Base-by-base conservation (phyloP, 495 filamentous ascomycete genomes). In the Hypoxylon subgilvum region DNA sequence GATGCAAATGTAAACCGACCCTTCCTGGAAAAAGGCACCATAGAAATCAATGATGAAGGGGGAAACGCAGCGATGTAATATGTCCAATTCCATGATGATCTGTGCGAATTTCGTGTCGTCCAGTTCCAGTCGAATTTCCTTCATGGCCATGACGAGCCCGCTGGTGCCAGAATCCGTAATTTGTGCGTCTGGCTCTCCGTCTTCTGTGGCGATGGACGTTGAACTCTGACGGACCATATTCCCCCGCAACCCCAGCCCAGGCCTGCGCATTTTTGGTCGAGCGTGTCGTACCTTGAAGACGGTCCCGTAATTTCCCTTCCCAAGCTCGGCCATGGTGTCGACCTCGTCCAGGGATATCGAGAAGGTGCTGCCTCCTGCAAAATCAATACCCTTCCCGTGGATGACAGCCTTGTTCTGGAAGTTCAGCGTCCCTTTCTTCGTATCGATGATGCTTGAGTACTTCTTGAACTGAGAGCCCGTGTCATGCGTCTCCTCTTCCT, bases 1-100 rank as follows among this genome's bases (percentile, higher is more conserved):
- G 70, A 99, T 95, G 74, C 94, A 99, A 72, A 99, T 97, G 70
- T 97, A 99, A 3, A 99, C 94, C 1, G 94, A 92, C 14, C 94
- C 93, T 76, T 99, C 94, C 73, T 99, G 94, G 78, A 96, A 99
- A 73, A 99, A 99, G 2, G 94, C 94, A 6, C 94, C 94, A 70
- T 96, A 99, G 68, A 99, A 99, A 67, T 97, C 93, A 67, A 99
- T 90, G 56, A 99, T 96, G 69, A 91, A 96, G 0, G 94, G 95
- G 4, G 91, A 96, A n/a, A 92, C 76, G 67, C 94, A 99, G 47
- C 92, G 89, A 73, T 99, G 94, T 6, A 99, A 80, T 51, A 99
- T 92, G 63, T 97, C 91, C 38, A 99, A 77, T 69, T 99, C 94
- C 86, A 97, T 99, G 66, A 97, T 91, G 68, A 99, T 99, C 35